Conservation (phyloP, 306 rosid species). For the Vigna hirtella region DNA sequence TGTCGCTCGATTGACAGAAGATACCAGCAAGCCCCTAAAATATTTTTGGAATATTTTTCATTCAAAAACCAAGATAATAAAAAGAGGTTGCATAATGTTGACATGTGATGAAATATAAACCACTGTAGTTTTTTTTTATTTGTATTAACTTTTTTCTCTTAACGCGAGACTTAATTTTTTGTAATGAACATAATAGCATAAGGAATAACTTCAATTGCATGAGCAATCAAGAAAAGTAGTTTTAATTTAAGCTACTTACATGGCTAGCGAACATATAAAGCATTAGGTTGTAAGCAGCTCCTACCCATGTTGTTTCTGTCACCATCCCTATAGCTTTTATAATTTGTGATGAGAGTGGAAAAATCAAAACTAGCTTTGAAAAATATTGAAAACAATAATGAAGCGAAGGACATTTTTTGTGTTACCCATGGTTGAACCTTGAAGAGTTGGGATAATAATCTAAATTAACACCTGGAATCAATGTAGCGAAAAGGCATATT, state of each 20-base stretch:
- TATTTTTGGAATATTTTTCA: slow-evolving; percentile 53
- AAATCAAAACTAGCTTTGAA: slow-evolving; percentile 78
- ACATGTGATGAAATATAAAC: not conserved
- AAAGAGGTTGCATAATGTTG: not conserved
- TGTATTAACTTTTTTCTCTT: not conserved
- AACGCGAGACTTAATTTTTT: not conserved
- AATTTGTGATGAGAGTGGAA: slow-evolving; percentile 88
- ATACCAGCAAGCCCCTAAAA: slow-evolving; percentile 96
- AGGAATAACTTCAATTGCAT: not conserved
- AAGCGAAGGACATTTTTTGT: slow-evolving; percentile 84
- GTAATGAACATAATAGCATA: slow-evolving; percentile 9
- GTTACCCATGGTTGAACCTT: slow-evolving; percentile 84
- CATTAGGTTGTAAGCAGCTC: slow-evolving; percentile 92
- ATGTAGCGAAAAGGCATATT: slow-evolving; percentile 12
- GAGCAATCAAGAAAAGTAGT: slow-evolving; percentile 28
- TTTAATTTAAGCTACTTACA: slow-evolving; percentile 57
- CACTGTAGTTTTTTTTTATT: not conserved
- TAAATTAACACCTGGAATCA: slow-evolving; percentile 80
- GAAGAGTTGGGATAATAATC: slow-evolving; percentile 80
- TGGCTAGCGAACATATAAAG: slow-evolving; percentile 99
- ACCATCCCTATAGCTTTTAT: slow-evolving; percentile 86
- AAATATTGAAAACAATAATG: slow-evolving; percentile 81
- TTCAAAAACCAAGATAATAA: slow-evolving; percentile 1
- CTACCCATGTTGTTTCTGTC: slow-evolving; percentile 96
- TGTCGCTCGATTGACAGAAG: slow-evolving; percentile 82